A percentile compares a stretch with the other conserved stretches of the same genome.
Evolutionary conservation across 2,329 filamentous ascomycete genomes (phyloP).

Genomic region (Eurotiales sp.): DNA sequence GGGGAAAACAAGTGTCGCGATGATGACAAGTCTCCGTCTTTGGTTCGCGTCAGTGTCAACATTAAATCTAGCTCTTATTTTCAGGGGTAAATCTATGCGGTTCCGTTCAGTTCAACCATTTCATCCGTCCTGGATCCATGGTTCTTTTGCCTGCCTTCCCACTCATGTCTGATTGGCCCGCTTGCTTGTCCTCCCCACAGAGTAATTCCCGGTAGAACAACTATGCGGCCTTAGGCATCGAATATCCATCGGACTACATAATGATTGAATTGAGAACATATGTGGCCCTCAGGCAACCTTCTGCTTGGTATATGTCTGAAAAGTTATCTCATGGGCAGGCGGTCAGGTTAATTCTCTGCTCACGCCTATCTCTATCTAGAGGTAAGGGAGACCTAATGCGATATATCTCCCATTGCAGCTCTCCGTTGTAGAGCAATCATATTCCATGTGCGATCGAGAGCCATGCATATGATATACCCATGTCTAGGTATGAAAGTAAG

Average conservation of each 20-base stretch:
- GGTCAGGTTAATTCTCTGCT: no score
- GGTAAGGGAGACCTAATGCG: no score
- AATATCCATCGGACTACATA: no score
- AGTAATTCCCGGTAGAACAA: background rate
- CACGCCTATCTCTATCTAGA: no score
- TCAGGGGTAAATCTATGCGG: conserved; percentile 9
- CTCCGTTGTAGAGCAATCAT: no score
- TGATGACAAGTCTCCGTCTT: conserved; percentile 2
- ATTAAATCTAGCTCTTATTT: background rate
- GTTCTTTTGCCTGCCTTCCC: background rate
- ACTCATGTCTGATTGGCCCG: conserved; percentile 2
- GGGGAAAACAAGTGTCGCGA: background rate
- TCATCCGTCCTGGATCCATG: conserved; percentile 8
- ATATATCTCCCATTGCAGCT: no score
- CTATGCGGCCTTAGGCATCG: background rate
- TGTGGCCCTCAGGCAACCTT: no score
- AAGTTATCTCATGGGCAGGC: no score
- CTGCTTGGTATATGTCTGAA: no score
- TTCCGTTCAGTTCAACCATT: background rate
- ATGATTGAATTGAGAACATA: no score
- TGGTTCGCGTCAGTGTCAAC: background rate
- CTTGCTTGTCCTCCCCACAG: background rate
- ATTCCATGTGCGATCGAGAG: background rate
- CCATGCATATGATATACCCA: background rate
- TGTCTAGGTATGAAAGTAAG: background rate